These are phyloP conservation scores for Alternaria sp. DNA, from an alignment of 2,329 filamentous ascomycete genomes.

Conservation along the genomic window DNA sequence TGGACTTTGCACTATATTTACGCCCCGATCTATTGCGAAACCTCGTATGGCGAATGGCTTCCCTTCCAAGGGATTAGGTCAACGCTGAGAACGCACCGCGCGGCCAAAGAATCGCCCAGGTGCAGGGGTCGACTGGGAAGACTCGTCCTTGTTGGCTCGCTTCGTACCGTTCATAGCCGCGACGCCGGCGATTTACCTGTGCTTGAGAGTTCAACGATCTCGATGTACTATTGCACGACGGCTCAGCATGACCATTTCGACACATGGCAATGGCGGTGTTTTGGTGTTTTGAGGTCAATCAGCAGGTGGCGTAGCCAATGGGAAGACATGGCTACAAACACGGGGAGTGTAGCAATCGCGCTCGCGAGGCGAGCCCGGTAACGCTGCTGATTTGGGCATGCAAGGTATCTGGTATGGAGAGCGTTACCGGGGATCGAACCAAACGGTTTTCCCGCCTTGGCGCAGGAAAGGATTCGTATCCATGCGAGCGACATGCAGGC, in stretches of 20 bases:
- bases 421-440: background rate
- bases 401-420: background rate
- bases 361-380: background rate
- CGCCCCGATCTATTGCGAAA: background rate
- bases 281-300: background rate
- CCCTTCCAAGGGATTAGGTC: background rate
- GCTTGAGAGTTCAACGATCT: background rate
- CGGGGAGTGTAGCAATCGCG: background rate
- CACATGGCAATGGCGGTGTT: background rate
- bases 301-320: background rate
- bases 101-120: background rate
- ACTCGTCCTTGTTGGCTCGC: background rate
- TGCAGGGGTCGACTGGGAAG: background rate
- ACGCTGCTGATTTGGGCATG: background rate
- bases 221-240: background rate
- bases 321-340: background rate
- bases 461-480: background rate
- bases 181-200: background rate
- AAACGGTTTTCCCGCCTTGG: background rate
- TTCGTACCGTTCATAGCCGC: background rate
- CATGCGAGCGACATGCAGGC: background rate
- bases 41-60: background rate
- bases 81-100: background rate
- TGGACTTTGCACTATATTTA: background rate
- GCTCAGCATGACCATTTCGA: background rate